Base-by-base conservation (phyloP, 345 rosid species). In the Turnera subulata region DNA sequence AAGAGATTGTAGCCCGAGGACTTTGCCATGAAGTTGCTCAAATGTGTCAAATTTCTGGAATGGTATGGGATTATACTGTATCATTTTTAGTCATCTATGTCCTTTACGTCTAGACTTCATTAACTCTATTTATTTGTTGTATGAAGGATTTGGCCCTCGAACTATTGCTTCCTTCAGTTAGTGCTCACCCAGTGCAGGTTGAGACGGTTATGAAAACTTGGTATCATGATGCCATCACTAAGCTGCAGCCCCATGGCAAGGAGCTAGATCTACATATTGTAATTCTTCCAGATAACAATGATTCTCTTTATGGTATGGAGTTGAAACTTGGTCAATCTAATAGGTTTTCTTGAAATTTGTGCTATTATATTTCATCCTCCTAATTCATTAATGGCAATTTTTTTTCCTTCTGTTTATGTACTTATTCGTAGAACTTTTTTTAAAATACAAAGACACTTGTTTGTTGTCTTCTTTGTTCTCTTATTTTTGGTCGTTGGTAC, bases 191-290 rank as follows among this genome's bases (percentile, higher is more conserved):
- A 24, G 99, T 89, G 69, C 96, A 87, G 6, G 99, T 93, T 14
- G 99, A 93, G 61, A 89, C 57, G 67, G 81, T 80, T 39, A 62
- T 93, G 67, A 93, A 89, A 64, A 71, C 90, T 15, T 73, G 96
- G 19, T 93, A 79, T 54, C 94, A 85, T 76, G 99, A 89, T 64
- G 97, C 97, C 43, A 82, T 80, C 69, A 68, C 83, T 43, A 87
- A 71, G 63, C 76, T 92, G 20, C 77, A 67, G 38, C 53, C 88
- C 18, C 72, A 71, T 20, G 82, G 86, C 17, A 94, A 79, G 70
- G 99, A 90, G 63, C 83, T 94, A 60, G 99, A 94, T 72, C 82
- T 94, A 6, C 91, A 90, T n/a, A 80, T 94, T 48, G 97, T 88
- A 45, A 84, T 94, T 69, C 84, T 94, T 11, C 99, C 97, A 0